Conservation (phyloP, 192 early-diverging fungal genomes). For the Mortierella claussenii region DNA sequence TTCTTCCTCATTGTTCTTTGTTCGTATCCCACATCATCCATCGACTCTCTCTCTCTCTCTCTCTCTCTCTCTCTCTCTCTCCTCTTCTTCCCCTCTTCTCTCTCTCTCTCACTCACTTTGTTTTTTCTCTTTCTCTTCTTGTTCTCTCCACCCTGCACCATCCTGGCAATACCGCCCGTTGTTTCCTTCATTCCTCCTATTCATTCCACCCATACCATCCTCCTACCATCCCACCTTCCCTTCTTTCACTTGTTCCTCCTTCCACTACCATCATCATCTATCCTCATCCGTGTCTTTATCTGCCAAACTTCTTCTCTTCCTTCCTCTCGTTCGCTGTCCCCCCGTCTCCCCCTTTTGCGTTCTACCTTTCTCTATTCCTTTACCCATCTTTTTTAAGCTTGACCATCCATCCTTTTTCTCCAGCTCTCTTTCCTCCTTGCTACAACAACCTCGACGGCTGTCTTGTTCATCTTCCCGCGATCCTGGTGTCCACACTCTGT, state of each 20-base stretch:
- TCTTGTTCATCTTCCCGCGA: no score
- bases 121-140: slow-evolving; percentile 8
- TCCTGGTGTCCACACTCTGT: no score
- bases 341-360: not conserved
- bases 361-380: not conserved
- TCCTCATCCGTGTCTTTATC: no score
- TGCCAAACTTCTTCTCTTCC: not conserved
- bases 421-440: not conserved
- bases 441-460: no score
- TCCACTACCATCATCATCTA: no score
- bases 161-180: no score
- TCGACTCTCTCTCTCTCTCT: slow-evolving; percentile 6
- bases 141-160: slow-evolving; percentile 1
- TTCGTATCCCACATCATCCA: no score
- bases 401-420: not conserved
- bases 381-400: not conserved
- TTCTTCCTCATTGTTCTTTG: no score
- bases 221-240: no score
- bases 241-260: not conserved
- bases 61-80: not conserved
- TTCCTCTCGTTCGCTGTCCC: not conserved
- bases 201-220: not conserved
- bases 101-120: not conserved
- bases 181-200: not conserved
- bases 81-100: slow-evolving; percentile 2